These are phyloP conservation scores for Penicillium sp. DNA, from an alignment of 2,329 filamentous ascomycete species.

Conservation along the genomic window DNA sequence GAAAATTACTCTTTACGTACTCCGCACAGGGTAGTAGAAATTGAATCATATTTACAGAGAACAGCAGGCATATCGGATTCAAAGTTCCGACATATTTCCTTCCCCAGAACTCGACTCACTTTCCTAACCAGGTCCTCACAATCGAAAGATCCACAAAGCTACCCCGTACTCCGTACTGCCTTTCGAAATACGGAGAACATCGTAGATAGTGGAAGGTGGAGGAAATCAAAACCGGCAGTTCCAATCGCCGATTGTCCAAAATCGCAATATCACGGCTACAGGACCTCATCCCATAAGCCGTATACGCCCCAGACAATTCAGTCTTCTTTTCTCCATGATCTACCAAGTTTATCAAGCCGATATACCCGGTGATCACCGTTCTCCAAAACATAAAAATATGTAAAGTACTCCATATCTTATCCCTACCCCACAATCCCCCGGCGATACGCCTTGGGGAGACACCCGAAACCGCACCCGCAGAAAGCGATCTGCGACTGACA, in stretches of 20 bases:
- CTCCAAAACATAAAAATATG: neutral
- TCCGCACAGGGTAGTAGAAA: neutral
- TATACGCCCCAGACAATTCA: neutral
- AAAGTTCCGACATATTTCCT: constrained; percentile 5
- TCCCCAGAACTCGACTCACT: constrained; percentile 12
- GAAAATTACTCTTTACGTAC: neutral
- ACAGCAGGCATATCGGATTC: constrained; percentile 6
- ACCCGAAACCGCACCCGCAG: neutral
- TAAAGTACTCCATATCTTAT: neutral
- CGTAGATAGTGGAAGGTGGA: neutral
- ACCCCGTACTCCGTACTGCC: neutral
- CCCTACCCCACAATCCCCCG: constrained; percentile 17
- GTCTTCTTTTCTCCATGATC: constrained; percentile 7
- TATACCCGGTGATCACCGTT: constrained; percentile 17
- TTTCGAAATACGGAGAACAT: neutral
- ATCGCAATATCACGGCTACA: neutral
- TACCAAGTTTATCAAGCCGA: constrained; percentile 11
- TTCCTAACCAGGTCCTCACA: constrained; percentile 3
- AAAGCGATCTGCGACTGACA: constrained; percentile 11
- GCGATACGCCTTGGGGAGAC: constrained; percentile 3
- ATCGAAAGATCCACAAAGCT: constrained; percentile 1
- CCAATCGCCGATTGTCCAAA: neutral
- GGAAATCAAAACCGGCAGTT: neutral
- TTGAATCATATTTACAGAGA: neutral
- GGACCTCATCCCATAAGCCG: neutral